Evolutionary conservation across 257 asterid species (phyloP).

Genomic region (Solanum lycopersicoides): DNA sequence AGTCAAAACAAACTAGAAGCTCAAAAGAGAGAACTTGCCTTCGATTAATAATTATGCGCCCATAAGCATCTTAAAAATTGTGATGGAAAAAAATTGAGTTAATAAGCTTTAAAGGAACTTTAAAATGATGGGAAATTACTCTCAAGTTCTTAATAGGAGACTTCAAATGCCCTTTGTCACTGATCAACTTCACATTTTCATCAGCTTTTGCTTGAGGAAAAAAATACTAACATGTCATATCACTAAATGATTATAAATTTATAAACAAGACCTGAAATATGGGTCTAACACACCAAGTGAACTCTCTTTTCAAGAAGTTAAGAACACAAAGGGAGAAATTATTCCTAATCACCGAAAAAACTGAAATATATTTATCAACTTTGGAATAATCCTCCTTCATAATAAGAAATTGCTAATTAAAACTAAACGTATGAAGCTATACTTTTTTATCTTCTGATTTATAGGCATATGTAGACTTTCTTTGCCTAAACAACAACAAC

Average conservation of each 20-base stretch:
- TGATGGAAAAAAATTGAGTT: not conserved
- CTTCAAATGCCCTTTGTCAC: conserved; percentile 74
- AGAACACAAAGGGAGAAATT: not conserved
- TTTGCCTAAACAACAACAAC: too few relatives aligned
- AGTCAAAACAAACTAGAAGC: too few relatives aligned
- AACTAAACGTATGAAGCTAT: not conserved
- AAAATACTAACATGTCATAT: not conserved
- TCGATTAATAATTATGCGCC: too few relatives aligned
- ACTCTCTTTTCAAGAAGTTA: not conserved
- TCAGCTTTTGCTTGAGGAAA: conserved; percentile 68
- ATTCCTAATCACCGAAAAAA: not conserved
- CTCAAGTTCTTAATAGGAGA: conserved; percentile 43
- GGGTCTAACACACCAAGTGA: not conserved
- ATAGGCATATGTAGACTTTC: not conserved
- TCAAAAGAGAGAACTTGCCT: too few relatives aligned
- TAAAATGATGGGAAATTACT: conserved; percentile 26
- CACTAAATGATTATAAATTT: conserved; percentile 1
- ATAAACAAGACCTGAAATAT: not conserved
- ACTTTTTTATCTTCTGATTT: not conserved
- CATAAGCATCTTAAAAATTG: not conserved
- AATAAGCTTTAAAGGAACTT: not conserved
- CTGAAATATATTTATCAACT: not conserved
- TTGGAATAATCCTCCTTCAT: not conserved
- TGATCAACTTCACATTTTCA: conserved; percentile 79
- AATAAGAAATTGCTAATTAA: not conserved